Evolutionary conservation across 495 filamentous ascomycete species (phyloP).

Genomic region (Hypoxylon crocopeplum): DNA sequence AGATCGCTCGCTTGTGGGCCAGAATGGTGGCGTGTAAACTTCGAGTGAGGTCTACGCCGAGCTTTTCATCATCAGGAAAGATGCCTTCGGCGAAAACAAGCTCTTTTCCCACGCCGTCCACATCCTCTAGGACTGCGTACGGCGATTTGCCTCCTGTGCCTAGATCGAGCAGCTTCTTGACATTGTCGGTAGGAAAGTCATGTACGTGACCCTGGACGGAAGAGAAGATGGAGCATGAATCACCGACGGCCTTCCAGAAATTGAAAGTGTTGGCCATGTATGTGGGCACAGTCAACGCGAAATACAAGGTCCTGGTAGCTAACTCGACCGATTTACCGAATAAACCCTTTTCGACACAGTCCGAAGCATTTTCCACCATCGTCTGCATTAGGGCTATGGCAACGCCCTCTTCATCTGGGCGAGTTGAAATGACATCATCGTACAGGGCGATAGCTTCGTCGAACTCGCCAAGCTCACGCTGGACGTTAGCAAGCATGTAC

Average conservation of each 20-base stretch:
- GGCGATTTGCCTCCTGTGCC: constrained; percentile 56
- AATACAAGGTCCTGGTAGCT: constrained; percentile 60
- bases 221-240: constrained; percentile 84
- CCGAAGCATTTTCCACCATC: constrained; percentile 78
- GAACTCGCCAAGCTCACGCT: constrained; percentile 87
- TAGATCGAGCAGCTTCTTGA: constrained; percentile 62
- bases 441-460: constrained; percentile 82
- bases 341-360: constrained; percentile 77
- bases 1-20: constrained; percentile 84
- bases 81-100: constrained; percentile 52
- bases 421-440: constrained; percentile 67
- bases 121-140: constrained; percentile 68
- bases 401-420: constrained; percentile 82
- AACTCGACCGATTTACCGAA: constrained; percentile 79
- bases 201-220: constrained; percentile 70
- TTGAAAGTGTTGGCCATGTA: constrained; percentile 76
- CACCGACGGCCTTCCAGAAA: constrained; percentile 92
- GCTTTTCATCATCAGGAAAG: constrained; percentile 53
- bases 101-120: constrained; percentile 70
- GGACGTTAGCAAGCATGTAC: constrained; percentile 96
- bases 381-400: constrained; percentile 86
- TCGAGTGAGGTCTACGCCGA: constrained; percentile 53
- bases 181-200: constrained; percentile 61
- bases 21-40: constrained; percentile 75
- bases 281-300: constrained; percentile 44